Conservation (phyloP, 2,329 filamentous ascomycete genomes). For the Xylaria sp. region DNA sequence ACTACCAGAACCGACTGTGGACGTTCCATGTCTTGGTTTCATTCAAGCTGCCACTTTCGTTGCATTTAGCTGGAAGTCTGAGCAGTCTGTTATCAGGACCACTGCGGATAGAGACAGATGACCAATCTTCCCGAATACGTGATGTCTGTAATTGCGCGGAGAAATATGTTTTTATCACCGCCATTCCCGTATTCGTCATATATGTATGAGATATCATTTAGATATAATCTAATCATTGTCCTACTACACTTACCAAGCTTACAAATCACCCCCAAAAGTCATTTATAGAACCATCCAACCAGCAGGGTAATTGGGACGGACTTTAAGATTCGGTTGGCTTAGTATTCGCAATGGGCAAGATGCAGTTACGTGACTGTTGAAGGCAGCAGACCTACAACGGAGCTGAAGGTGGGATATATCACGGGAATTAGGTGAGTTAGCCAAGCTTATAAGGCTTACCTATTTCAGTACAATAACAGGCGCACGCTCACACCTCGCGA, state of each 20-base stretch:
- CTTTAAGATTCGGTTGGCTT: neutral
- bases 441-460: neutral
- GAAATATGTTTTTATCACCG: neutral
- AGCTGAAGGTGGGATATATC: neutral
- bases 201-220: too few species aligned
- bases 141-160: neutral
- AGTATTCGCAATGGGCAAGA: neutral
- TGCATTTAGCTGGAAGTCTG: neutral
- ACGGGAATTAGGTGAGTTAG: neutral
- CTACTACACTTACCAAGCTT: neutral
- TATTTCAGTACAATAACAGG: neutral
- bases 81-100: neutral
- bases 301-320: neutral
- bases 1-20: too few species aligned
- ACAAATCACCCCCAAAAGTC: neutral
- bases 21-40: too few species aligned
- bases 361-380: neutral
- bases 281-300: neutral
- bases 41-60: neutral
- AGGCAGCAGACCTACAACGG: neutral
- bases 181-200: too few species aligned
- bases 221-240: too few species aligned
- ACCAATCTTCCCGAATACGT: neutral
- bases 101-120: neutral
- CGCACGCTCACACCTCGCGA: neutral